Evolutionary conservation across 495 filamentous ascomycete genomes (phyloP).

Genomic region (Terfezia boudieri): DNA sequence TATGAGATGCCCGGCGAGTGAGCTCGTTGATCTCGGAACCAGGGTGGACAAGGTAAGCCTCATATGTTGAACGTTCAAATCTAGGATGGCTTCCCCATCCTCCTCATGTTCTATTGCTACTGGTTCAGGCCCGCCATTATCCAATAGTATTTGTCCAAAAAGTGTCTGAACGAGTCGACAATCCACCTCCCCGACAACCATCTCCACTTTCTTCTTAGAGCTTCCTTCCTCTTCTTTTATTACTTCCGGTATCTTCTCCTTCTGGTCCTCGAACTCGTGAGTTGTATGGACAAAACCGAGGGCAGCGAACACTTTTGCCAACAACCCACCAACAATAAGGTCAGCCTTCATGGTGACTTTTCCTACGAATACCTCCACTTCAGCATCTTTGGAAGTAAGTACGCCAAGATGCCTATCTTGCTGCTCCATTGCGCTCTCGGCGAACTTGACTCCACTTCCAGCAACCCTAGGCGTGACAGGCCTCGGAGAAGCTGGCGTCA

Average conservation of each 20-base stretch:
- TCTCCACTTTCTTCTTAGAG: constrained; percentile 8
- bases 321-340: constrained; percentile 42
- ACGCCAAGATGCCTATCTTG: background rate
- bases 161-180: constrained; percentile 17
- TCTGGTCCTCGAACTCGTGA: constrained; percentile 18
- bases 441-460: background rate
- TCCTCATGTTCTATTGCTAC: constrained; percentile 4
- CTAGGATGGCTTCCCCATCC: constrained; percentile 12
- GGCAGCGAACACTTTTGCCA: constrained; percentile 36
- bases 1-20: background rate
- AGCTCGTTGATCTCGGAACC: background rate
- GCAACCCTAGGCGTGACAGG: background rate
- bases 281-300: constrained; percentile 16
- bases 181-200: constrained; percentile 6
- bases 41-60: constrained; percentile 5
- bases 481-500: background rate
- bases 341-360: constrained; percentile 39
- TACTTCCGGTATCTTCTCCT: constrained; percentile 8
- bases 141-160: constrained; percentile 30
- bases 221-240: constrained; percentile 7
- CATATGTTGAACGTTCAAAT: constrained; percentile 30
- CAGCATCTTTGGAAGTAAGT: constrained; percentile 1
- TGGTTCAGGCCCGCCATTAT: constrained; percentile 19
- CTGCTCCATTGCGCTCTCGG: background rate
- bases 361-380: constrained; percentile 34